Conservation (phyloP, 2,329 filamentous ascomycete genomes). For the Peltaster fructicola region DNA sequence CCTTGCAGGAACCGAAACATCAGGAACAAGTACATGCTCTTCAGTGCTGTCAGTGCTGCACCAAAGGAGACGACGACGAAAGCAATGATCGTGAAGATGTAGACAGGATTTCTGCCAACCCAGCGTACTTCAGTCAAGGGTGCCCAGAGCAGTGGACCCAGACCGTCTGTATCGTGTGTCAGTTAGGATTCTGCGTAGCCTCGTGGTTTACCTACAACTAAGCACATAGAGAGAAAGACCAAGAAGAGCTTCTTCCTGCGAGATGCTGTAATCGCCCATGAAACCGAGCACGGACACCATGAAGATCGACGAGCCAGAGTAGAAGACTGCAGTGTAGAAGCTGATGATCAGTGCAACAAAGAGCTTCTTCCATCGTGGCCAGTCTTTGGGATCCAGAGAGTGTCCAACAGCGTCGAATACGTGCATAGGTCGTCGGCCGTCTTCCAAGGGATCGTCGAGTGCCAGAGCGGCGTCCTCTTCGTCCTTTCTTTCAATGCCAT, state of each 20-base stretch:
- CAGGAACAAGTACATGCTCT: constrained; percentile 41
- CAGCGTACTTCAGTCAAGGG: constrained; percentile 5
- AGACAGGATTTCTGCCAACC: constrained; percentile 5
- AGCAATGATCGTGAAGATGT: constrained; percentile 4
- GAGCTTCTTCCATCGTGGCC: background rate
- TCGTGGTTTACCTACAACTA: constrained; percentile 1
- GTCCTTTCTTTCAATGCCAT: too few species aligned
- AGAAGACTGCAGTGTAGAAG: constrained; percentile 1
- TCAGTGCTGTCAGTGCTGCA: too few species aligned
- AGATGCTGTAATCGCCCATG: background rate
- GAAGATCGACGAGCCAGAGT: constrained; percentile 1
- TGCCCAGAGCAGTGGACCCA: constrained; percentile 6
- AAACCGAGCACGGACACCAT: constrained; percentile 1
- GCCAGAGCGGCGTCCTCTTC: too few species aligned
- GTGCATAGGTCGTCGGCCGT: too few species aligned
- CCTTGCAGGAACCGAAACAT: constrained; percentile 45
- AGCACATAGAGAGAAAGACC: constrained; percentile 1
- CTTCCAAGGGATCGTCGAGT: too few species aligned
- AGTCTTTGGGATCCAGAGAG: too few species aligned
- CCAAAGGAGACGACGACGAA: constrained; percentile 5
- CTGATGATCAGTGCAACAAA: constrained; percentile 1
- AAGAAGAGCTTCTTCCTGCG: background rate
- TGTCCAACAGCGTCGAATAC: too few species aligned
- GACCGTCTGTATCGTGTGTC: constrained; percentile 1
- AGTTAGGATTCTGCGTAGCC: background rate